Evolutionary conservation across 164 flowering plant genomes (phyloP), one percentile per base, ranked within the genome.

Genomic region (Echeveria elegans): DNA sequence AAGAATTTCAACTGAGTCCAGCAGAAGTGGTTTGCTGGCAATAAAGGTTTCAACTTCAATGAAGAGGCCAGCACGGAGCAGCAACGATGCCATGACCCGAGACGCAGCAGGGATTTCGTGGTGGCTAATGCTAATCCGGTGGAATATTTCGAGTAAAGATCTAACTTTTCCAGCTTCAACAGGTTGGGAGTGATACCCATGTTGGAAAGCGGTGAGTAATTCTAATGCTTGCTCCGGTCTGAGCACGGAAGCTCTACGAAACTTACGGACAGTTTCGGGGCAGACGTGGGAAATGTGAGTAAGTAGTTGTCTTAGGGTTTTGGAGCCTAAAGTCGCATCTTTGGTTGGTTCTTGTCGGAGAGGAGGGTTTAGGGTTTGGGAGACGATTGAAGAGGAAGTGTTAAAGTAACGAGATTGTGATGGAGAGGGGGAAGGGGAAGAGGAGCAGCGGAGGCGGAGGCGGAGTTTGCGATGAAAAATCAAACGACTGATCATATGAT

Each of bases 111-210:
- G 82, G 10, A 82, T 66, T 72, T 48, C 48, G 62, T 81, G 80
- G 24, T 72, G 65, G 64, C 70, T 65, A 71, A 82, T 86, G 64
- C 70, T 65, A 71, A 82, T 86, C 89, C 86, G 82, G 66, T 72
- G 82, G 77, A 88, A 94, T 76, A 94, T 73, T 62, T 65, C 77
- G 95, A 90, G 89, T 52, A 89, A 79, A 76, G 73, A 62, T 41
- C 67, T 80, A 63, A 88, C 90, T 74, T 81, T 85, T 71, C 50
- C 69, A 50, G 69, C 64, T 72, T 72, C 79, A 75, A 71, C 7
- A 8, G 63, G 76, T 45, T 15, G 69, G 1, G 73, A 73, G 45
- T 65, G 68, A 45, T 68, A 41, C 60, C 74, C 77, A 37, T 23
- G 68, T 16, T 81, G 72, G 70, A 83, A 86, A 67, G 78, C 81